Evolutionary conservation across 345 rosid species (phyloP), one percentile per base, ranked within the genome.

Genomic region (Sisymbrium irio): DNA sequence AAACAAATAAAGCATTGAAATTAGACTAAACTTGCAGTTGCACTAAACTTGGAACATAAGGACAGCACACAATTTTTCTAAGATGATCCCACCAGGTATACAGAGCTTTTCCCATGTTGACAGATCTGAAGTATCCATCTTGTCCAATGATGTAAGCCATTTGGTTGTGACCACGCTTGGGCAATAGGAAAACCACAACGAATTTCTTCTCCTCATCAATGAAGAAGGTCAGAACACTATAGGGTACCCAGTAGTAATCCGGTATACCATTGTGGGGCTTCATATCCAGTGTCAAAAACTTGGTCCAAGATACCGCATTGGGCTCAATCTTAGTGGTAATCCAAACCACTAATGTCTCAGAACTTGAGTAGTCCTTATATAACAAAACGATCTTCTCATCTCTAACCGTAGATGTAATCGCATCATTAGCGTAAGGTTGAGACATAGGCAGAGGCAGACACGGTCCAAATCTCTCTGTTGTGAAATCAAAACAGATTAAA

Each of bases 401-500:
- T 19, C 53, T 46, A 37, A 27, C 19, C 10, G 2, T 1, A 22
- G 25, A n/a, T n/a, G n/a, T n/a, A n/a, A n/a, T 22, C 25, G 3
- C 25, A 1, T 22, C 25, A 22, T 22, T 22, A 22, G 25, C 25
- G 25, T 22, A 22, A 22, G 25, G 25, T 22, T 22, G 25, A 22
- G 25, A 49, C 35, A 61, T 13, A 61, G 25, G 65, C 35, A 61
- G 19, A 61, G 35, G 65, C 46, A 61, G 65, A 61, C 1, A 47
- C 19, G 19, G 65, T 40, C 65, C 35, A 19, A 59, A 59, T 7
- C n/a, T 36, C 64, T 36, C 64, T 3, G 15, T 59, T 36, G 64
- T 59, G 3, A 39, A 61, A 20, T 61, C 49, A 61, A 61, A 61
- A 40, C 65, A 61, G 18, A 59, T 1, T 0, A 59, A 59, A 19